Evolutionary conservation across 2,329 filamentous ascomycete genomes (phyloP).

Genomic region (Sarocladiaceae sp.): DNA sequence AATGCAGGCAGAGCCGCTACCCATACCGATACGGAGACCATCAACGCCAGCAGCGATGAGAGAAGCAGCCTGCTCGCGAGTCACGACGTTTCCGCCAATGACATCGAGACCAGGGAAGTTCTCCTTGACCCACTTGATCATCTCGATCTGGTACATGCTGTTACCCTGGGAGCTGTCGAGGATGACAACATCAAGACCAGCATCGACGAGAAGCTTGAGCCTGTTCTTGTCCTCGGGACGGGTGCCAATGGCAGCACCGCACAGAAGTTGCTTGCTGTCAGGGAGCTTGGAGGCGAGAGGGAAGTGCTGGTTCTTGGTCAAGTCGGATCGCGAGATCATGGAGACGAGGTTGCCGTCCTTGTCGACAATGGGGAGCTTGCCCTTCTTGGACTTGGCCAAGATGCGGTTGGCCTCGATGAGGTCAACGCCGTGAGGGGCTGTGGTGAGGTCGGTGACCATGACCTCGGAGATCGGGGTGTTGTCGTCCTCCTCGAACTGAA

Average conservation of each 20-base stretch:
- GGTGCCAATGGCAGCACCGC: constrained; percentile 92
- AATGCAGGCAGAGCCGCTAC: constrained; percentile 95
- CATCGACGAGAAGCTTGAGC: constrained; percentile 83
- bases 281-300: constrained; percentile 94
- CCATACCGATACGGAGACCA: constrained; percentile 97
- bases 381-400: constrained; percentile 94
- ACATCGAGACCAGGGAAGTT: constrained; percentile 85
- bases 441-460: constrained; percentile 95
- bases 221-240: constrained; percentile 88
- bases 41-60: constrained; percentile 93
- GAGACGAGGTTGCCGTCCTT: constrained; percentile 80
- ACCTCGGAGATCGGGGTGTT: constrained; percentile 74
- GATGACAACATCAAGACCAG: constrained; percentile 90
- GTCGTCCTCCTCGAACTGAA: constrained; percentile 85
- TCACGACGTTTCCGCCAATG: constrained; percentile 98
- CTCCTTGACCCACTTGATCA: constrained; percentile 94
- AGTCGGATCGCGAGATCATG: constrained; percentile 87
- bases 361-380: constrained; percentile 93
- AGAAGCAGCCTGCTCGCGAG: constrained; percentile 87
- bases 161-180: constrained; percentile 97
- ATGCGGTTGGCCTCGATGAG: constrained; percentile 89
- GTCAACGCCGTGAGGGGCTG: constrained; percentile 76
- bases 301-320: constrained; percentile 98
- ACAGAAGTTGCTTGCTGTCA: constrained; percentile 95
- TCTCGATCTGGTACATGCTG: constrained; percentile 97